Conservation (phyloP, 768 basidiomycete species). For the Lentinus tigrinus region DNA sequence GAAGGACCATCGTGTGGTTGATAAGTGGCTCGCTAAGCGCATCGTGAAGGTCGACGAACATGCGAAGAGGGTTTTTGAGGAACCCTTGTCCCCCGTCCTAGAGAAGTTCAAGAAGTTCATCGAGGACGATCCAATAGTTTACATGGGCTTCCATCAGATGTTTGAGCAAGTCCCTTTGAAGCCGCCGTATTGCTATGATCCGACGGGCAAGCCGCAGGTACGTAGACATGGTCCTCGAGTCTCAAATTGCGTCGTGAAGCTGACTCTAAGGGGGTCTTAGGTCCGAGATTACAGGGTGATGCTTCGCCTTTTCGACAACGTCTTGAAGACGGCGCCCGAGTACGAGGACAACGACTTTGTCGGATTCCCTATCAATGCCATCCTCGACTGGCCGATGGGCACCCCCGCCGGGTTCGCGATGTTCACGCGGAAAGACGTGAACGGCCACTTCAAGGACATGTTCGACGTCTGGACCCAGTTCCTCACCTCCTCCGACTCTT, state of each 20-base stretch:
- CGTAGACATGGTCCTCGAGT: background rate
- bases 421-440: constrained; percentile 45
- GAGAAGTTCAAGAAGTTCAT: constrained; percentile 28
- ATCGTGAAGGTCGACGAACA: constrained; percentile 10
- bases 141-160: constrained; percentile 36
- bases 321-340: constrained; percentile 40
- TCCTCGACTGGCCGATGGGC: constrained; percentile 46
- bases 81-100: constrained; percentile 17
- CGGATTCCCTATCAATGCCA: constrained; percentile 46
- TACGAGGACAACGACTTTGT: constrained; percentile 42
- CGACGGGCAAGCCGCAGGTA: constrained; percentile 12
- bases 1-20: background rate
- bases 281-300: constrained; percentile 42
- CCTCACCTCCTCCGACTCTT: constrained; percentile 44
- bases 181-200: constrained; percentile 10
- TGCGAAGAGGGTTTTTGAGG: background rate
- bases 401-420: constrained; percentile 31
- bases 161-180: constrained; percentile 28
- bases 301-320: constrained; percentile 39
- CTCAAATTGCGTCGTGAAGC: background rate
- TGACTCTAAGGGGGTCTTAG: constrained; percentile 21
- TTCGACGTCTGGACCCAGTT: constrained; percentile 49
- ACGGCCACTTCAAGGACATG: constrained; percentile 44
- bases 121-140: constrained; percentile 30
- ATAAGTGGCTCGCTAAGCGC: constrained; percentile 10